These are phyloP conservation scores for Paratinospora sagittata DNA, from an alignment of 164 flowering plant genomes.

Conservation along the genomic window DNA sequence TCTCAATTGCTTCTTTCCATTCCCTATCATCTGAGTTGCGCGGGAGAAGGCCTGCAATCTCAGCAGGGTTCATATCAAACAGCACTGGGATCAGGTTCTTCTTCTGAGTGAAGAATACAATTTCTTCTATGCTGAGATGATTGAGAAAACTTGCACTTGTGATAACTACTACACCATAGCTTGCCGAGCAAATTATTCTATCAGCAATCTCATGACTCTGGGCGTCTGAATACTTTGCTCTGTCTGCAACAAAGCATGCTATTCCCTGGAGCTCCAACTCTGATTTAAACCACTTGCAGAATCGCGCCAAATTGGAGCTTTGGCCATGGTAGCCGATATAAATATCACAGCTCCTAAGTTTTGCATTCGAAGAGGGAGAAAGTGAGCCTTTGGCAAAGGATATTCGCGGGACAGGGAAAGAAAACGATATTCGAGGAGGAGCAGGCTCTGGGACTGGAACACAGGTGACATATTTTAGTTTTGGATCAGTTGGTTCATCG, in stretches of 20 bases:
- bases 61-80: constrained; percentile 41
- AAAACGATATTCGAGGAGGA: constrained; percentile 68
- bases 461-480: constrained; percentile 42
- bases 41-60: constrained; percentile 35
- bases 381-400: constrained; percentile 64
- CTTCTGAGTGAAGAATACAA: constrained; percentile 80
- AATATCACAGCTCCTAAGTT: constrained; percentile 88
- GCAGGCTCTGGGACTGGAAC: constrained; percentile 39
- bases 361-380: constrained; percentile 60
- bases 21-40: constrained; percentile 53
- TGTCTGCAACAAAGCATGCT: constrained; percentile 79
- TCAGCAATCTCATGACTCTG: constrained; percentile 94
- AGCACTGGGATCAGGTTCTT: constrained; percentile 75
- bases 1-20: constrained; percentile 64
- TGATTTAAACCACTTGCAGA: constrained; percentile 88
- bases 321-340: constrained; percentile 85
- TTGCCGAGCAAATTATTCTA: constrained; percentile 70
- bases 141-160: constrained; percentile 45
- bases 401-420: constrained; percentile 74
- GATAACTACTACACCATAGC: constrained; percentile 64
- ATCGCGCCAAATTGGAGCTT: constrained; percentile 49
- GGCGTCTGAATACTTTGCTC: constrained; percentile 66
- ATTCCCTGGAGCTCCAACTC: constrained; percentile 88
- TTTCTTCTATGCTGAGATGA: constrained; percentile 61
- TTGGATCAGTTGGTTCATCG: constrained; percentile 42